phyloP scores from a whole-genome alignment of 768 basidiomycete genomes.

The Suillus luteus region DNA sequence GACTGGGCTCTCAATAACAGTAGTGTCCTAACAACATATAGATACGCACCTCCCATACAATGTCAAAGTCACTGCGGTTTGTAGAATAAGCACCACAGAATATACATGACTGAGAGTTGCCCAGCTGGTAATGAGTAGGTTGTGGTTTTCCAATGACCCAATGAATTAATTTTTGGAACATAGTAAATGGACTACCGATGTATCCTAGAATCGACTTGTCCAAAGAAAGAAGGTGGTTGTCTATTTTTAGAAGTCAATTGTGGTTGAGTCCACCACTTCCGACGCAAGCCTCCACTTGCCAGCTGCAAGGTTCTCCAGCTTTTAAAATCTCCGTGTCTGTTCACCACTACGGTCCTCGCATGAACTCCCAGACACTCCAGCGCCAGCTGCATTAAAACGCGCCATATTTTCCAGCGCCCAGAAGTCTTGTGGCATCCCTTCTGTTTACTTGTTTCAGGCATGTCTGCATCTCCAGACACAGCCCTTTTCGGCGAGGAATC shows the following conservation, averaged over 20 bases:
- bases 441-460: conserved; percentile 10
- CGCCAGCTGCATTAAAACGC: conserved; percentile 1
- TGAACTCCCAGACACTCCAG: neutral
- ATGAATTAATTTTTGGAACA: conserved; percentile 11
- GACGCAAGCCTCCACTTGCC: conserved; percentile 3
- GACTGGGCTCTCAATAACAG: neutral
- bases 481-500: conserved; percentile 33
- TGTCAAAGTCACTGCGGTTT: conserved; percentile 42
- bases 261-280: conserved; percentile 6
- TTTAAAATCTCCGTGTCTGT: neutral
- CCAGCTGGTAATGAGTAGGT: neutral
- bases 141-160: conserved; percentile 14
- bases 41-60: conserved; percentile 49
- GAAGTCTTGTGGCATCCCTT: neutral
- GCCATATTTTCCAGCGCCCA: neutral
- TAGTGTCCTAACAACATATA: neutral
- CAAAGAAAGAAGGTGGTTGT: neutral
- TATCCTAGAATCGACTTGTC: neutral
- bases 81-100: conserved; percentile 48
- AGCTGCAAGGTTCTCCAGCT: conserved; percentile 4
- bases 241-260: conserved; percentile 10
- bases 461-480: conserved; percentile 34
- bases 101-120: conserved; percentile 13
- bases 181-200: too few species aligned
- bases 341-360: neutral